Percentiles rank a stretch among this genome's conserved stretches.
phyloP scores from a whole-genome alignment of 306 rosid species.

The Lithocarpus polystachyus region DNA sequence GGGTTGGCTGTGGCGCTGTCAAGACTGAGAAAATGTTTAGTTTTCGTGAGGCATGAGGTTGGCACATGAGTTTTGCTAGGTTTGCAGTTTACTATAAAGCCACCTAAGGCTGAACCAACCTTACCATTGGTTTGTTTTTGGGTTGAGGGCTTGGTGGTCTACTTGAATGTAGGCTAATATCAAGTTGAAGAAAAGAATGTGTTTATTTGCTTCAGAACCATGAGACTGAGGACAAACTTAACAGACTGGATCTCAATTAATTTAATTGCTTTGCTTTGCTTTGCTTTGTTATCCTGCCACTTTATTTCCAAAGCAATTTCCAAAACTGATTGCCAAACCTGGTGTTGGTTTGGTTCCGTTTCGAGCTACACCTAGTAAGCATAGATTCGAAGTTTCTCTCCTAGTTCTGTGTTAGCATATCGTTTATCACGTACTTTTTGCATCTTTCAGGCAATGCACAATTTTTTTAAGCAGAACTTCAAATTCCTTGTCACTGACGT shows the following conservation, averaged over 20 bases:
- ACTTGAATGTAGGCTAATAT: background rate
- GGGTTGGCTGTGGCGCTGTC: too few species aligned
- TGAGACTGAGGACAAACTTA: conserved; percentile 7
- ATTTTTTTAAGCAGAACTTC: conserved; percentile 79
- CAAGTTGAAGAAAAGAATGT: background rate
- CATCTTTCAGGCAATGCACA: conserved; percentile 71
- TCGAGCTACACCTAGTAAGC: conserved; percentile 3
- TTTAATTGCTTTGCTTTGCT: background rate
- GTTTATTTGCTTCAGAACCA: conserved; percentile 2
- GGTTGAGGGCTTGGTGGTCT: conserved; percentile 1
- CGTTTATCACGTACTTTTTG: conserved; percentile 13
- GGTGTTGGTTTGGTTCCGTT: conserved; percentile 2
- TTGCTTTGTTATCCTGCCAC: background rate
- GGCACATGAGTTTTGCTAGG: too few species aligned
- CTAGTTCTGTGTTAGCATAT: background rate
- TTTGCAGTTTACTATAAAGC: too few species aligned
- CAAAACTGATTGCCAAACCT: background rate
- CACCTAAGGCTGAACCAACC: background rate
- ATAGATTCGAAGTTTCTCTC: background rate
- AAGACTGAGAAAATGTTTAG: too few species aligned
- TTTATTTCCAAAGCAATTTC: background rate
- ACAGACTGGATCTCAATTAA: background rate
- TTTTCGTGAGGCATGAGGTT: too few species aligned
- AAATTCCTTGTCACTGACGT: conserved; percentile 87
- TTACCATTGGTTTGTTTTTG: background rate